Evolutionary conservation across 78 protist genomes (phyloP).

Genomic region (Mastigamoeba balamuthi): DNA sequence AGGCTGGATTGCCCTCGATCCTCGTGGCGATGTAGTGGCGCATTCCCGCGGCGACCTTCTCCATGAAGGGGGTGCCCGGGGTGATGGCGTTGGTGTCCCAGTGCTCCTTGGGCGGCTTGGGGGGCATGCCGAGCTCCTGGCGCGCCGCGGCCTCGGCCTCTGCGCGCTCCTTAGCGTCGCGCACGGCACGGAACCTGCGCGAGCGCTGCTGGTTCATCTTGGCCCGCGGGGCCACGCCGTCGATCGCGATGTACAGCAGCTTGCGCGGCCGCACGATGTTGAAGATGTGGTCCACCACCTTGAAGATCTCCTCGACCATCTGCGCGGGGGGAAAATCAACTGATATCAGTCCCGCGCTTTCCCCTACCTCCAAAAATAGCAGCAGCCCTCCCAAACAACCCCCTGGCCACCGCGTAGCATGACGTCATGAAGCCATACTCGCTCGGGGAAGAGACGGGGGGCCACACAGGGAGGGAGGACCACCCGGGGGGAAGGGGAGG

Average conservation of each 20-base stretch:
- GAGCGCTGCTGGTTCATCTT: slow-evolving; percentile 91
- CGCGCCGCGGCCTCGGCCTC: slow-evolving; percentile 15
- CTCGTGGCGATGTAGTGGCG: slow-evolving; percentile 64
- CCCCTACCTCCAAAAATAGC: not conserved
- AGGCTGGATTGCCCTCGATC: slow-evolving; percentile 70
- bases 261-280: slow-evolving; percentile 89
- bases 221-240: slow-evolving; percentile 96
- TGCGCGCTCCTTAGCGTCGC: slow-evolving; percentile 32
- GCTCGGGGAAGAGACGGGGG: too few species aligned
- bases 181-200: slow-evolving; percentile 87
- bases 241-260: slow-evolving; percentile 93
- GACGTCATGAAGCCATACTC: too few species aligned
- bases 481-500: too few species aligned
- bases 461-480: too few species aligned
- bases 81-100: slow-evolving; percentile 92
- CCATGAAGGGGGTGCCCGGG: slow-evolving; percentile 97
- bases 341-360: not conserved
- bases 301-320: slow-evolving; percentile 78
- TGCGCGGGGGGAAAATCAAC: slow-evolving; percentile 37
- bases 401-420: too few species aligned
- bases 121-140: not conserved
- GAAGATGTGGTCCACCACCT: slow-evolving; percentile 87
- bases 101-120: not conserved
- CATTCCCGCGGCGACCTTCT: slow-evolving; percentile 44
- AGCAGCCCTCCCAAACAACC: not conserved